These are phyloP conservation scores for Trametes maxima DNA, from an alignment of 768 basidiomycete species.

Conservation along the genomic window DNA sequence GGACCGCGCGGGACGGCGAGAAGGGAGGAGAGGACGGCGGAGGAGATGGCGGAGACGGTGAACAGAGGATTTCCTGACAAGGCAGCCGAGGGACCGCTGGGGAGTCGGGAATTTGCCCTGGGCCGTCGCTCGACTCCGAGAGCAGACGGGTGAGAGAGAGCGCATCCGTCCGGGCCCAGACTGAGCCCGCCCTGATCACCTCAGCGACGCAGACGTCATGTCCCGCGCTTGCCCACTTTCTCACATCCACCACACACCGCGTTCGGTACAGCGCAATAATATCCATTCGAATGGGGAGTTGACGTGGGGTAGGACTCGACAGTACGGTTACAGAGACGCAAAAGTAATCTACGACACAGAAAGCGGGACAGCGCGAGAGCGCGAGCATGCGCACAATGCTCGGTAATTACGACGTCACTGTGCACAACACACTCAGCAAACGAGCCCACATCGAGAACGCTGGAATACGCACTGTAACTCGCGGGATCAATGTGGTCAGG, in stretches of 20 bases:
- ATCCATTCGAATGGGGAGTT: conserved; percentile 21
- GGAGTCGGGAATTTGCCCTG: background rate
- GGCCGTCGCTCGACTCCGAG: background rate
- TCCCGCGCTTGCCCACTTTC: background rate
- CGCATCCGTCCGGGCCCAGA: background rate
- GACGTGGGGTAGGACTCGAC: conserved; percentile 7
- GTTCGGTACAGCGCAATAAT: conserved; percentile 16
- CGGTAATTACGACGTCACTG: conserved; percentile 27
- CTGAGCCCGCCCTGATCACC: conserved; percentile 1
- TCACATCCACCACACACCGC: background rate
- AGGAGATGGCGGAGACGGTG: background rate
- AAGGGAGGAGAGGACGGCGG: background rate
- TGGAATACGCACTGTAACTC: conserved; percentile 79
- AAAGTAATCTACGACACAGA: conserved; percentile 23
- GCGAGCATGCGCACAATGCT: conserved; percentile 5
- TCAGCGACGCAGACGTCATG: conserved; percentile 20
- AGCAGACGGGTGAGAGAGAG: background rate
- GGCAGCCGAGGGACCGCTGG: background rate
- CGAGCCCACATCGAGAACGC: background rate
- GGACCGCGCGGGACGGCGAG: background rate
- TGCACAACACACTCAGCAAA: background rate
- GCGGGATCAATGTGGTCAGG: conserved; percentile 94
- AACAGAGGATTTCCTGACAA: conserved; percentile 5
- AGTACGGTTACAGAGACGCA: conserved; percentile 20
- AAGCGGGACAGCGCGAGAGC: conserved; percentile 16